Percentiles rank a stretch among this genome's conserved stretches.
Conservation (phyloP, 2,329 filamentous ascomycete genomes). For the Lomentospora prolificans region DNA sequence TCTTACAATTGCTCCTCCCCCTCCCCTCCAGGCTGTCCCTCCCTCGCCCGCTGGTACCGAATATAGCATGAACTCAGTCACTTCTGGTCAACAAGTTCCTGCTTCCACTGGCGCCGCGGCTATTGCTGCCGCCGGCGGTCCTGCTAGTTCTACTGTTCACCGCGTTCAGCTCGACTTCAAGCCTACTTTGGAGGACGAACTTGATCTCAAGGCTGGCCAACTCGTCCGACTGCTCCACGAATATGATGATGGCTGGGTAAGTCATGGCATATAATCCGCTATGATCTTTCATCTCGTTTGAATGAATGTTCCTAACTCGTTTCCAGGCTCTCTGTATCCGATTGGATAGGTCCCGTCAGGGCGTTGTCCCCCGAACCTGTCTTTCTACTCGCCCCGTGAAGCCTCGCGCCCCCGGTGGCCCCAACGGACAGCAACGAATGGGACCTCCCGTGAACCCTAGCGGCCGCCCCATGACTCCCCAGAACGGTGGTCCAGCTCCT, state of each 20-base stretch:
- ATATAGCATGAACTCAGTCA: constrained; percentile 47
- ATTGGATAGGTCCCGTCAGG: constrained; percentile 83
- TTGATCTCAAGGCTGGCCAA: constrained; percentile 70
- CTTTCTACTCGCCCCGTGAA: constrained; percentile 87
- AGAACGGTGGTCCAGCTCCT: constrained; percentile 12
- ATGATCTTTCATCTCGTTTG: no score
- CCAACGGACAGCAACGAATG: constrained; percentile 27
- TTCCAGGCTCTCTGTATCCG: constrained; percentile 75
- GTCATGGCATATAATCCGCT: no score
- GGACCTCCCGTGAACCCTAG: constrained; percentile 44
- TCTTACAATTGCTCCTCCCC: constrained; percentile 35
- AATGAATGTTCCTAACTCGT: no score
- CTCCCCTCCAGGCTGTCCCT: constrained; percentile 27
- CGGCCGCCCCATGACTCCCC: constrained; percentile 30
- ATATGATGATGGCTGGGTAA: constrained; percentile 97
- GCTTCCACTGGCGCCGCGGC: constrained; percentile 44
- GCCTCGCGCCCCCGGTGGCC: constrained; percentile 51
- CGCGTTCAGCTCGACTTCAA: constrained; percentile 91
- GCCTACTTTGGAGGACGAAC: constrained; percentile 85
- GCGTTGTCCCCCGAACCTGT: constrained; percentile 88
- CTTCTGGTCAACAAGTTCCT: constrained; percentile 33
- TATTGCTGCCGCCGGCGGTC: constrained; percentile 53
- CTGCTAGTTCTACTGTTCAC: constrained; percentile 59
- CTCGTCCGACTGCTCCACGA: constrained; percentile 85
- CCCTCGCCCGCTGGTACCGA: constrained; percentile 55